Percentiles rank a stretch among this genome's conserved stretches.
Evolutionary conservation across 352 stramenopile genomes (phyloP).

Genomic region (Phytophthora hibernalis): DNA sequence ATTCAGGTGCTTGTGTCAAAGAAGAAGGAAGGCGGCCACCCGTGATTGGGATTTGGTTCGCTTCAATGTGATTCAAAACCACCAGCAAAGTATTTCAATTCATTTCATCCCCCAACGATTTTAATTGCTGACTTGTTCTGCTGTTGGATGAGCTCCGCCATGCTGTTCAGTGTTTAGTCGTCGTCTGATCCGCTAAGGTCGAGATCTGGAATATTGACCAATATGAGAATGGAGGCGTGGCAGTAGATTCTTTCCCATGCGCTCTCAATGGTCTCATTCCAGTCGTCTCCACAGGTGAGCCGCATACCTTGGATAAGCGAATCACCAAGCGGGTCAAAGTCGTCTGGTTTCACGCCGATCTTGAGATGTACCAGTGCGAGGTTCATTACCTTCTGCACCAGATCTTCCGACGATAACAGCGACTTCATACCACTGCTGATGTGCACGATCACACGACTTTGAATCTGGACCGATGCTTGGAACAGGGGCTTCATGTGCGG

Average conservation of each 20-base stretch:
- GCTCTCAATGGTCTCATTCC: conserved; percentile 54
- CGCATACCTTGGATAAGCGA: conserved; percentile 71
- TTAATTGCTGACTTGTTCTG: conserved; percentile 2
- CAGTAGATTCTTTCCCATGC: conserved; percentile 70
- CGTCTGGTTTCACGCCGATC: conserved; percentile 68
- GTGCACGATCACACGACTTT: conserved; percentile 68
- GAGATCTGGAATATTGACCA: conserved; percentile 71
- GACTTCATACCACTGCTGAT: conserved; percentile 74
- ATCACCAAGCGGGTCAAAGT: conserved; percentile 69
- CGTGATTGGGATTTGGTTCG: conserved; percentile 2
- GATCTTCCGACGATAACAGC: conserved; percentile 58
- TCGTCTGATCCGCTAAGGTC: conserved; percentile 56
- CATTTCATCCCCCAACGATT: not conserved
- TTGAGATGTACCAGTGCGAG: conserved; percentile 69
- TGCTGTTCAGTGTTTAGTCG: conserved; percentile 13
- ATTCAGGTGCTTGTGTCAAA: conserved; percentile 42
- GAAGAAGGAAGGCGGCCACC: conserved; percentile 17
- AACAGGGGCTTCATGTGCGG: conserved; percentile 72
- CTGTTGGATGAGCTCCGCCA: not conserved
- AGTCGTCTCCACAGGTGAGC: conserved; percentile 52
- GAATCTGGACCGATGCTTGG: conserved; percentile 61
- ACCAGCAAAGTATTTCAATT: conserved; percentile 2
- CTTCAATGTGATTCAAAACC: not conserved
- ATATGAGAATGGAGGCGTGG: conserved; percentile 64
- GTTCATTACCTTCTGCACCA: conserved; percentile 67